Evolutionary conservation across 2,329 filamentous ascomycete species (phyloP).

Genomic region (Pyricularia pennisetigena): DNA sequence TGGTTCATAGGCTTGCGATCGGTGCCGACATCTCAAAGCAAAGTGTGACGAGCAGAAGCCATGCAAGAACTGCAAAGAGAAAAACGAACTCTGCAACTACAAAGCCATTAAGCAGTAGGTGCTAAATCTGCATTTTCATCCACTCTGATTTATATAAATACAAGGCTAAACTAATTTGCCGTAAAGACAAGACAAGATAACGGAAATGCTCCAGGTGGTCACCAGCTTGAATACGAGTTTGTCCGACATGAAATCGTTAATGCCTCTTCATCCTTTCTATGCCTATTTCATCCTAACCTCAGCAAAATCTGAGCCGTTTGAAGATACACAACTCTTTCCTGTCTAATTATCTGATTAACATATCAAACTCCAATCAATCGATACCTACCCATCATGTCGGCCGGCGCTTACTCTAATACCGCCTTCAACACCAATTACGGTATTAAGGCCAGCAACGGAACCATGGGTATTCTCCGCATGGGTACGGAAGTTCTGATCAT

Average conservation of each 20-base stretch:
- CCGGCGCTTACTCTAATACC: too few species aligned
- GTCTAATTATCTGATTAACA: too few species aligned
- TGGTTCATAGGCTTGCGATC: conserved; percentile 67
- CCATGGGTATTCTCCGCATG: too few species aligned
- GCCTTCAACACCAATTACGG: too few species aligned
- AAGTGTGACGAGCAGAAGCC: conserved; percentile 85
- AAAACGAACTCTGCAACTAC: conserved; percentile 75
- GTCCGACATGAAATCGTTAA: not conserved
- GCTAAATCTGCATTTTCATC: not conserved
- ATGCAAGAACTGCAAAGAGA: conserved; percentile 81
- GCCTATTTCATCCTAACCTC: too few species aligned
- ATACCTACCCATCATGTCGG: too few species aligned
- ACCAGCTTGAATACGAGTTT: conserved; percentile 1
- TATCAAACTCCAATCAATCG: too few species aligned
- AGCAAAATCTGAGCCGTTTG: too few species aligned
- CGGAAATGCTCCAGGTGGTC: conserved; percentile 50
- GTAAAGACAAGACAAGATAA: conserved; percentile 38
- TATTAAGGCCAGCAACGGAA: too few species aligned
- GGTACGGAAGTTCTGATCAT: too few species aligned
- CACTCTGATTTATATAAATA: not conserved
- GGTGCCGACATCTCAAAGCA: conserved; percentile 76
- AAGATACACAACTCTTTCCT: too few species aligned
- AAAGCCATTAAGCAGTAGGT: conserved; percentile 89
- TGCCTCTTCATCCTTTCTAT: too few species aligned
- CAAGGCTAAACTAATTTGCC: not conserved